Conservation (phyloP, 1,139 yeast species). For the Saccharomyces hybrid region DNA sequence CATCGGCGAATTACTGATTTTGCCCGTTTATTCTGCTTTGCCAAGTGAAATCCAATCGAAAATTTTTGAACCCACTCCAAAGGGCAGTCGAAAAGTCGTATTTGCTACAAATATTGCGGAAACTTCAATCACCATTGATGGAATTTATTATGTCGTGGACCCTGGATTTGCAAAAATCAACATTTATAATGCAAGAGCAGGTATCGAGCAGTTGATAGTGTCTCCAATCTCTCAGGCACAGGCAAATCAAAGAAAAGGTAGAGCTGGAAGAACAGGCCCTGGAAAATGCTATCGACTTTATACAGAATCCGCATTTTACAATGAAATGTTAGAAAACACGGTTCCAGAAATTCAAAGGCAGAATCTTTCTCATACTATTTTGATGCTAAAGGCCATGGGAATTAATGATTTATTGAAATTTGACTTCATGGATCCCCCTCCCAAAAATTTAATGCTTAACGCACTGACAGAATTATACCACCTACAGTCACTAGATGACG, state of each 20-base stretch:
- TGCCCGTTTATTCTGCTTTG: slow-evolving; percentile 89
- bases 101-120: slow-evolving; percentile 96
- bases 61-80: slow-evolving; percentile 85
- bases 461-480: slow-evolving; percentile 83
- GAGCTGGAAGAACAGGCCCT: slow-evolving; percentile 96
- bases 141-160: slow-evolving; percentile 81
- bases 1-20: slow-evolving; percentile 57
- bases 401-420: slow-evolving; percentile 70
- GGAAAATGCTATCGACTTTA: slow-evolving; percentile 88
- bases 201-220: slow-evolving; percentile 83
- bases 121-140: slow-evolving; percentile 91
- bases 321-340: slow-evolving; percentile 81
- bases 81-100: slow-evolving; percentile 72
- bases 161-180: slow-evolving; percentile 91
- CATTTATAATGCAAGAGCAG: slow-evolving; percentile 70
- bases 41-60: slow-evolving; percentile 76
- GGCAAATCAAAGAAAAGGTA: slow-evolving; percentile 92
- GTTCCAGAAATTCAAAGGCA: slow-evolving; percentile 92
- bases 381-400: slow-evolving; percentile 94
- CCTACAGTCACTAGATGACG: slow-evolving; percentile 67
- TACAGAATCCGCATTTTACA: slow-evolving; percentile 76
- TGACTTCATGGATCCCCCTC: slow-evolving; percentile 95
- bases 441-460: slow-evolving; percentile 59
- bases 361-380: slow-evolving; percentile 73
- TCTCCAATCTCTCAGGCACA: slow-evolving; percentile 89